Evolutionary conservation across 306 rosid genomes (phyloP), one percentile per base, ranked within the genome.

Genomic region (Castanea sativa): DNA sequence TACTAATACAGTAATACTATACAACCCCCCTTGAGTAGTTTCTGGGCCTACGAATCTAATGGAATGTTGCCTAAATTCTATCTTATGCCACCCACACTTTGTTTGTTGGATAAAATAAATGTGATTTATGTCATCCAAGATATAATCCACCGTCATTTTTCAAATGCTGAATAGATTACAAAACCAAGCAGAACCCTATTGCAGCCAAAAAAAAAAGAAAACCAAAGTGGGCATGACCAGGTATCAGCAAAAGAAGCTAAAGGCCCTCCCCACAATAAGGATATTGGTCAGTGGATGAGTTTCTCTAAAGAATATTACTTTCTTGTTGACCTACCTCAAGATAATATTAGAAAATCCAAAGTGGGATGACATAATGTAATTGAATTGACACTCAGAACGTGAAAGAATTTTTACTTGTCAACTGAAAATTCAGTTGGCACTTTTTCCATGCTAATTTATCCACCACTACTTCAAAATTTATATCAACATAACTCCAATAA

Each of bases 161-260:
- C 53, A 49, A 49, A 49, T 11, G 16, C 53, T 49, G 53, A 49
- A 49, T 49, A 49, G 53, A 49, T 49, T 10, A 12, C 33, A 64
- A 71, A 55, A 69, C 35, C 60, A 71, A 33, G 58, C 53, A 45
- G 71, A 32, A 55, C 43, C 19, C 19, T 56, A 64, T 41, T 7
- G 73, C 57, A 60, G 69, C 61, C 60, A 41, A 23, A 33, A 38
- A 77, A 38, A 23, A 33, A 38, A 77, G 12, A 74, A 77, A 23
- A 55, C 53, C 57, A 57, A 57, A 58, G 79, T 74, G 79, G 87
- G 23, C 79, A 60, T 49, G 56, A 27, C 23, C 29, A 32, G 5
- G 65, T 61, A 75, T 75, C 83, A 53, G 69, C 76, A 53, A 13
- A 79, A 45, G 78, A 49, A 76, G 69, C 77, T 33, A 38, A 74